These are phyloP conservation scores for Gonapodya prolifera DNA, from an alignment of 192 early-diverging fungal genomes.

Conservation along the genomic window DNA sequence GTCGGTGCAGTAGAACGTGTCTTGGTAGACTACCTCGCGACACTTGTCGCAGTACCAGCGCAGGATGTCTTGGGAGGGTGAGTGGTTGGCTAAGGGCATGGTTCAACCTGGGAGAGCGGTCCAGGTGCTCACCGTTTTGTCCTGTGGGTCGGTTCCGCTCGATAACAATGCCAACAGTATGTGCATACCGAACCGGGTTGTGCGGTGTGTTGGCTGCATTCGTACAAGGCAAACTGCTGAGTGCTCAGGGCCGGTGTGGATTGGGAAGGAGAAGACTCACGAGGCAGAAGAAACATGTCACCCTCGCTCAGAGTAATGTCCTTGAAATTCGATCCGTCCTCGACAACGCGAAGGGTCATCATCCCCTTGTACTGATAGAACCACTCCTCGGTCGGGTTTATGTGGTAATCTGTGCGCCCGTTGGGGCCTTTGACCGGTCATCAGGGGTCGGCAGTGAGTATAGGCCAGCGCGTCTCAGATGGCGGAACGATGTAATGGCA, in stretches of 20 bases:
- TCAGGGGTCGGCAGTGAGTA: no score
- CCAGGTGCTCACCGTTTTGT: constrained; percentile 37
- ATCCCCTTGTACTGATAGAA: constrained; percentile 91
- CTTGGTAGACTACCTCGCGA: constrained; percentile 70
- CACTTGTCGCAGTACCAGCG: constrained; percentile 94
- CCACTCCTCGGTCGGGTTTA: constrained; percentile 98
- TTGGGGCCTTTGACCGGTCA: constrained; percentile 54
- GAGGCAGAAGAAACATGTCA: constrained; percentile 90
- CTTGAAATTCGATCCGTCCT: constrained; percentile 52
- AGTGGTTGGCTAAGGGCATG: neutral
- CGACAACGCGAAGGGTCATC: constrained; percentile 85
- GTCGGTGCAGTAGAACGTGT: constrained; percentile 79
- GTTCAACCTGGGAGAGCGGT: constrained; percentile 6
- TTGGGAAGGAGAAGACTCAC: constrained; percentile 23
- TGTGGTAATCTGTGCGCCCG: constrained; percentile 88
- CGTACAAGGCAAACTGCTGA: constrained; percentile 3
- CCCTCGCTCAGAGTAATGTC: constrained; percentile 84
- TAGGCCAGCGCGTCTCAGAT: no score
- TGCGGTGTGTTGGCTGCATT: constrained; percentile 74
- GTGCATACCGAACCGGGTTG: constrained; percentile 82
- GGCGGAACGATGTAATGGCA: no score
- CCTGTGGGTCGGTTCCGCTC: constrained; percentile 70
- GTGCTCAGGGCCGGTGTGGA: neutral
- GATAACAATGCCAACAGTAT: constrained; percentile 93
- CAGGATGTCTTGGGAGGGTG: constrained; percentile 49